phyloP scores from a whole-genome alignment of 176 grass and related monocot species.

The Bonia amplexicaulis region DNA sequence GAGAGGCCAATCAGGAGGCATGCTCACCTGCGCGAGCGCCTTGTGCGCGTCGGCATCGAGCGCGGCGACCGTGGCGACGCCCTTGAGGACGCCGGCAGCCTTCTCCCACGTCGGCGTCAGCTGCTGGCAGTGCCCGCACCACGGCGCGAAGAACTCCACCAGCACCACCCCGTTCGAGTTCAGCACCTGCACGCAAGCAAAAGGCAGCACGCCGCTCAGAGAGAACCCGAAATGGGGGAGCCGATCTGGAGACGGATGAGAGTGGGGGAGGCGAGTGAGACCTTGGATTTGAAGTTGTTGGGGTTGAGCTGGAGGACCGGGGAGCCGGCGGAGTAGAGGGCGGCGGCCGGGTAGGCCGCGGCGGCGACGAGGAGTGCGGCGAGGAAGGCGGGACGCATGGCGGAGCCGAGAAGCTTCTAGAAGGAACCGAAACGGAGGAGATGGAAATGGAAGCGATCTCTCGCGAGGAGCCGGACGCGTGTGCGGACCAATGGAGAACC shows the following conservation, averaged over 20 bases:
- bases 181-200: constrained; percentile 58
- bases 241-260: constrained; percentile 24
- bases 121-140: constrained; percentile 97
- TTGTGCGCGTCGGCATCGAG: constrained; percentile 89
- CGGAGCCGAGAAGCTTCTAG: constrained; percentile 44
- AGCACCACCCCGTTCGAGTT: constrained; percentile 83
- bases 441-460: background rate
- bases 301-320: constrained; percentile 89
- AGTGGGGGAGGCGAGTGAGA: background rate
- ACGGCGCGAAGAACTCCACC: constrained; percentile 97
- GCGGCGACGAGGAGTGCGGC: constrained; percentile 35
- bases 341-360: constrained; percentile 36
- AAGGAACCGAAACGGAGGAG: background rate
- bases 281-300: constrained; percentile 97
- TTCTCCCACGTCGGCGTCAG: constrained; percentile 87
- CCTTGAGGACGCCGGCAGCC: constrained; percentile 85
- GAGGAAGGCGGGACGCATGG: constrained; percentile 46
- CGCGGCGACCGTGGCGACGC: constrained; percentile 76
- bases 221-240: background rate
- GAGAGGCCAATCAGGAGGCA: background rate
- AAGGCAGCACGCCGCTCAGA: background rate
- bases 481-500: constrained; percentile 43
- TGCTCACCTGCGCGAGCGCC: constrained; percentile 72
- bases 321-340: constrained; percentile 83
- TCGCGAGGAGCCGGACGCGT: constrained; percentile 47